Evolutionary conservation across 176 grass and related monocot species (phyloP).

Genomic region (Avena atlantica): DNA sequence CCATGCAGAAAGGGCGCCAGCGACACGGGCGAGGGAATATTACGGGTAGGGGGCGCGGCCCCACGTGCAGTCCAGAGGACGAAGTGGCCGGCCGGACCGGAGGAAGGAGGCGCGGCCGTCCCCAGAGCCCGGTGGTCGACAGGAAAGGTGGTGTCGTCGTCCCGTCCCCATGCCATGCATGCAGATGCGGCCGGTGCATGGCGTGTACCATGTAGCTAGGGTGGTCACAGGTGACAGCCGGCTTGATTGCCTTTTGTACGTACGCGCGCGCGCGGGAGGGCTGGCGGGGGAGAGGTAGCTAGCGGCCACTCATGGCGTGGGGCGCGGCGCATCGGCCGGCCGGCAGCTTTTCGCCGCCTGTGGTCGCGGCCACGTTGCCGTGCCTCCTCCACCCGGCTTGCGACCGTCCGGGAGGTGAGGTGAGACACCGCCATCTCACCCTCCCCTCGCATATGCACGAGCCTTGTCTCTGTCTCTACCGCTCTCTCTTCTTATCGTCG

Average conservation of each 20-base stretch:
- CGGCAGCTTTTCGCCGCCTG: constrained; percentile 30
- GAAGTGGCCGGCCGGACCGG: constrained; percentile 19
- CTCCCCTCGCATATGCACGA: background rate
- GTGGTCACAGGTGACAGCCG: background rate
- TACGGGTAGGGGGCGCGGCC: background rate
- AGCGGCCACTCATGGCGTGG: background rate
- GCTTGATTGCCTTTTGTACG: background rate
- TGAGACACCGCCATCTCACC: constrained; percentile 19
- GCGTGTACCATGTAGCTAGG: background rate
- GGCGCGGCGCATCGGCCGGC: background rate
- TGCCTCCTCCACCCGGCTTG: constrained; percentile 21
- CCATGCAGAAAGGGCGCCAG: background rate
- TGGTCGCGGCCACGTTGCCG: constrained; percentile 43
- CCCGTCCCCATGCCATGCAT: background rate
- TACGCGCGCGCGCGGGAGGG: background rate
- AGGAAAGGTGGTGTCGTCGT: constrained; percentile 20
- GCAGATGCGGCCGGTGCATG: constrained; percentile 23
- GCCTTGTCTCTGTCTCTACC: constrained; percentile 15
- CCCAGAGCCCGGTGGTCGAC: background rate
- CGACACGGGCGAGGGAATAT: background rate
- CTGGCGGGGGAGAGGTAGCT: too few species aligned
- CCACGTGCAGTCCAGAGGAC: background rate
- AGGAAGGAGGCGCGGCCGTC: too few species aligned
- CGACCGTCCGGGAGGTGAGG: constrained; percentile 7
- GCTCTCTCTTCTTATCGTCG: background rate